These are phyloP conservation scores for Botryotinia convoluta DNA, from an alignment of 2,329 filamentous ascomycete species.

Conservation along the genomic window DNA sequence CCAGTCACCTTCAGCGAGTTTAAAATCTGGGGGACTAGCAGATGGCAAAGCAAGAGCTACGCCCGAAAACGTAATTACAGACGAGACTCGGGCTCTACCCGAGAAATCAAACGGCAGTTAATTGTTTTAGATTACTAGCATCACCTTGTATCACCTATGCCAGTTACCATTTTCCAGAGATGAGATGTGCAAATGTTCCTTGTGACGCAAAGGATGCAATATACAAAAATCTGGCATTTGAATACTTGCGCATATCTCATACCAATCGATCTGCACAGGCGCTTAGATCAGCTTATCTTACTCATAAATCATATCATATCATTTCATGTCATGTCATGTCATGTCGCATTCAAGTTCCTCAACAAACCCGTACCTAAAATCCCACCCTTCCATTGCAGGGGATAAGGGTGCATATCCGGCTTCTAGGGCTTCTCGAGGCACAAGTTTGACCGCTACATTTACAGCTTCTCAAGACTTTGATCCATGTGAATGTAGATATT, in stretches of 20 bases:
- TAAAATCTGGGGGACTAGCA: conserved; percentile 18
- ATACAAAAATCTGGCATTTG: background rate
- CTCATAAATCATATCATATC: background rate
- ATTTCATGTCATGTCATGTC: background rate
- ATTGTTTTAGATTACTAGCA: conserved; percentile 16
- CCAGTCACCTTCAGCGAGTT: conserved; percentile 45
- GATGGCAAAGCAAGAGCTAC: conserved; percentile 25
- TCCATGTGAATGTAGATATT: background rate
- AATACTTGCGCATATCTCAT: conserved; percentile 12
- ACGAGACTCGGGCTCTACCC: conserved; percentile 25
- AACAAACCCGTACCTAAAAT: background rate
- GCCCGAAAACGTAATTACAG: conserved; percentile 30
- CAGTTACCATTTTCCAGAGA: background rate
- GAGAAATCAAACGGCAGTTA: conserved; percentile 7
- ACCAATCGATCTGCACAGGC: background rate
- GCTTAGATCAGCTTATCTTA: conserved; percentile 20
- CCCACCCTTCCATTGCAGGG: background rate
- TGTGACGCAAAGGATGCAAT: conserved; percentile 6
- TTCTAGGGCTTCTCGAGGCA: background rate
- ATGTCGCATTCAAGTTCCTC: background rate
- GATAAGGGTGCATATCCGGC: background rate
- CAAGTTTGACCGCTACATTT: conserved; percentile 21
- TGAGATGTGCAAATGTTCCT: conserved; percentile 1
- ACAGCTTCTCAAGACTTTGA: background rate
- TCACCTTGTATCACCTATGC: background rate